Percentiles rank a stretch among this genome's conserved stretches.
Evolutionary conservation across 306 rosid genomes (phyloP).

Genomic region (Glycine soja): DNA sequence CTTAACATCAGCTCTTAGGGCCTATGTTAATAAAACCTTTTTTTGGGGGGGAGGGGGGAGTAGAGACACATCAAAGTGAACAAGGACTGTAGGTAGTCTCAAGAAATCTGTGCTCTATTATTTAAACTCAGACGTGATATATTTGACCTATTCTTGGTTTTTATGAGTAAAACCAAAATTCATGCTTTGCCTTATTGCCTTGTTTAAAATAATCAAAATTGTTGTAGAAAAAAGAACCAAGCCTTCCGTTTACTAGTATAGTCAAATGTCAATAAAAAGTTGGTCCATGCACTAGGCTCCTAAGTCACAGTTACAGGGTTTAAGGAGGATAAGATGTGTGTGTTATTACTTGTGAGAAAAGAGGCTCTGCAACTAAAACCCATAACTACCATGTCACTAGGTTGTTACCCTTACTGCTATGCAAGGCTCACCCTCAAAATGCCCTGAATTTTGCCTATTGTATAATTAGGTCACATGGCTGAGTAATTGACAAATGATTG

Average conservation of each 20-base stretch:
- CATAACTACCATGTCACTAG: slow-evolving; percentile 5
- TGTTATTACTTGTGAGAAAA: not conserved
- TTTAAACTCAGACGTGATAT: not conserved
- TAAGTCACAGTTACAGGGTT: not conserved
- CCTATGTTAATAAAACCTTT: too few species aligned
- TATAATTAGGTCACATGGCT: slow-evolving; percentile 32
- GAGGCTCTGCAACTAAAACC: slow-evolving; percentile 13
- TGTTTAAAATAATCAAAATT: slow-evolving; percentile 33
- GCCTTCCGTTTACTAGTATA: slow-evolving; percentile 25
- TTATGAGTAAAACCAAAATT: slow-evolving; percentile 5
- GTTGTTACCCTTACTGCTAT: slow-evolving; percentile 14
- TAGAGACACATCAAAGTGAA: too few species aligned
- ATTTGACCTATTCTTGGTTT: slow-evolving; percentile 28
- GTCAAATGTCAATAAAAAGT: slow-evolving; percentile 16
- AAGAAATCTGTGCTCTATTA: not conserved
- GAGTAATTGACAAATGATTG: slow-evolving; percentile 50
- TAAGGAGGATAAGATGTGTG: not conserved
- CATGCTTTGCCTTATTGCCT: not conserved
- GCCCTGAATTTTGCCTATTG: not conserved
- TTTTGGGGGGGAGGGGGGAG: too few species aligned
- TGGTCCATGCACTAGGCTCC: slow-evolving; percentile 15
- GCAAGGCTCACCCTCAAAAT: slow-evolving; percentile 27
- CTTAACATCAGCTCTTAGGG: too few species aligned
- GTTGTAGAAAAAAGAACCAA: slow-evolving; percentile 12
- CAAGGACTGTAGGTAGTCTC: not conserved